Evolutionary conservation across 805 yeast genomes (phyloP), one percentile per base, ranked within the genome.

Genomic region (Candida saitoana): DNA sequence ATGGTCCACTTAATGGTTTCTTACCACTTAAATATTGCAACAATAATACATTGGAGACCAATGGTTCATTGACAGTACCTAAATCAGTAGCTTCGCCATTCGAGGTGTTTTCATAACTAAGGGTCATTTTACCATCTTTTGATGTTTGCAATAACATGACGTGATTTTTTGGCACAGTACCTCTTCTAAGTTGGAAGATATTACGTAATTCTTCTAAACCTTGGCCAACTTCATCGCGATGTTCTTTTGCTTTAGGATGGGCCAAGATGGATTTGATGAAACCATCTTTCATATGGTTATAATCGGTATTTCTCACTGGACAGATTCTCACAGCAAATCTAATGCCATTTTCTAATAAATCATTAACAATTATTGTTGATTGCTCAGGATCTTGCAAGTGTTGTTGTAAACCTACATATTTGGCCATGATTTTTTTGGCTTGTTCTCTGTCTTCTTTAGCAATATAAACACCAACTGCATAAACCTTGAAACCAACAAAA

Each of bases 301-400:
- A 89, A 63, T 91, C 97, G 1, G 98, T 91, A 60, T 86, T 88
- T 57, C 96, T 77, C 14, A 84, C 80, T 0, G 99, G 97, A 8
- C 84, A 81, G 44, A 91, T 82, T 48, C 95, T 72, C 18, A 89
- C 82, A 35, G 81, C 68, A 50, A 88, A 74, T 43, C 80, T 74
- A 27, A 84, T 76, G 11, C 80, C 77, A 8, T 77, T 61, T 34
- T 76, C 78, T 32, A 89, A 57, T 36, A 90, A 64, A 41, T 74
- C 70, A 15, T 74, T 71, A 20, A 87, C 61, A 15, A 87, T 54
- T 2, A 74, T 68, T 7, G 69, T 65, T 1, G 91, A 79, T 24
- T 68, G 56, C 5, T 62, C 67, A 1, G 77, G 70, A 52, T 83
- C 83, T 19, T 72, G 60, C 37, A 83, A 66, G 0, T 76, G 79